Evolutionary conservation across 805 yeast species (phyloP), one percentile per base, ranked within the genome.

Genomic region (Zygosaccharomyces bailii): DNA sequence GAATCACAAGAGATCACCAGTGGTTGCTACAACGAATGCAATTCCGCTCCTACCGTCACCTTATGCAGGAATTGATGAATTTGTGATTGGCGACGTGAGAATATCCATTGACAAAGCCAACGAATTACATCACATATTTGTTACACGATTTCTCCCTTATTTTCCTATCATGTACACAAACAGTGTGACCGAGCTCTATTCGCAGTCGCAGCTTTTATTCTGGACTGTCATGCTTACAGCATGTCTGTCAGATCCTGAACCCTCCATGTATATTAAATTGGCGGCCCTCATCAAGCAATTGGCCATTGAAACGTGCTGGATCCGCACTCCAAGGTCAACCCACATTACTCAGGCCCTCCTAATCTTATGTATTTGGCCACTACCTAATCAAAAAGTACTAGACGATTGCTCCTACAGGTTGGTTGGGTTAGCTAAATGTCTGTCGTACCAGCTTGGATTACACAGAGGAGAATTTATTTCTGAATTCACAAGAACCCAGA

Each of bases 181-280:
- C 34, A 74, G 78, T 36, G 90, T 95, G 2, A 74, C 81, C 0
- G 93, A 86, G 59, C 73, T 90, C 16, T 87, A 86, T 62, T 75
- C 84, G 13, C 93, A 86, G 57, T 86, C 95, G 0, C 91, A 86
- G 57, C 70, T 89, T 17, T 69, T 90, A 41, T 90, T 90, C 60
- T 90, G 97, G 97, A 78, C 95, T 0, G 91, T 89, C 2, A 84
- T 87, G 71, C 70, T 86, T 35, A 87, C 95, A 0, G 95, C 96
- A 0, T 80, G 93, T 35, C 68, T 84, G 14, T 81, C 95, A 0
- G 96, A 89, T 55, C 91, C 95, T 0, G 91, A 86, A 39, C 96
- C 97, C 2, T 74, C 85, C 0, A 61, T 88, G 36, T 90, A 90
- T 69, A 78, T 79, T 64, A 74, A 84, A 21, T 69, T 89, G 36